Percentiles rank a stretch among this genome's conserved stretches.
These are phyloP conservation scores for Glaciozyma antarctica DNA, from an alignment of 768 basidiomycete species.

Conservation along the genomic window DNA sequence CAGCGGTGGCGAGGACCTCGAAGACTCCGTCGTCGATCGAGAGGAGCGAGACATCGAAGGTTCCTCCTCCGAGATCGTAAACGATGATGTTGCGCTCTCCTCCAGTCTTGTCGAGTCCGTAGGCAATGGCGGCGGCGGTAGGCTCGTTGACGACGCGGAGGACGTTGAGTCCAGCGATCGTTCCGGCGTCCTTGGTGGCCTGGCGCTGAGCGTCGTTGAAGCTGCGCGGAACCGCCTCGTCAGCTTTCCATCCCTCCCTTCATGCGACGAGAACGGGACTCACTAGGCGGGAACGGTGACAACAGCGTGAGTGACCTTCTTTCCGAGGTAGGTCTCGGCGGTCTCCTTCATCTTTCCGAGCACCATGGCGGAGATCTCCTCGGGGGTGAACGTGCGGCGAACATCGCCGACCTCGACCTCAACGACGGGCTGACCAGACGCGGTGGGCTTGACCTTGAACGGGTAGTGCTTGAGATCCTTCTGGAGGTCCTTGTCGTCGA, in stretches of 20 bases:
- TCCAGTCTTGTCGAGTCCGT: conserved; percentile 83
- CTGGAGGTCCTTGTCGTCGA: conserved; percentile 59
- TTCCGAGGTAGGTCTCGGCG: conserved; percentile 92
- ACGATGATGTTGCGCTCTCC: conserved; percentile 93
- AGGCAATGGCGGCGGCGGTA: conserved; percentile 93
- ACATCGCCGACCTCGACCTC: conserved; percentile 55
- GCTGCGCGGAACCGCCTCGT: not conserved
- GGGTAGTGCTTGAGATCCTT: conserved; percentile 72
- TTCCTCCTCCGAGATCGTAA: conserved; percentile 97
- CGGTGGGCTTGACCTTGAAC: conserved; percentile 35
- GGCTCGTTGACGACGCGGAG: conserved; percentile 98
- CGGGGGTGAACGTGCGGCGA: conserved; percentile 55
- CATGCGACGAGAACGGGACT: conserved; percentile 35
- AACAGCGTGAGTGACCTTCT: conserved; percentile 92
- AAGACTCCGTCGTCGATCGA: conserved; percentile 90
- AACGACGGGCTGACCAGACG: conserved; percentile 35
- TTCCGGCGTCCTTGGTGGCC: conserved; percentile 95
- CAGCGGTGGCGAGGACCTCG: conserved; percentile 79
- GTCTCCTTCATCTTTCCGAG: conserved; percentile 98
- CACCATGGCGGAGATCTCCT: conserved; percentile 78
- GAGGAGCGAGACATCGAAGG: conserved; percentile 94
- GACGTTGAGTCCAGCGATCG: conserved; percentile 85
- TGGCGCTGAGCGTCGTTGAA: conserved; percentile 95
- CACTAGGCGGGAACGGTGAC: conserved; percentile 92
- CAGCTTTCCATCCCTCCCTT: not conserved